These are phyloP conservation scores for Linnemannia hyalina DNA, from an alignment of 192 early-diverging fungal species.

Conservation along the genomic window DNA sequence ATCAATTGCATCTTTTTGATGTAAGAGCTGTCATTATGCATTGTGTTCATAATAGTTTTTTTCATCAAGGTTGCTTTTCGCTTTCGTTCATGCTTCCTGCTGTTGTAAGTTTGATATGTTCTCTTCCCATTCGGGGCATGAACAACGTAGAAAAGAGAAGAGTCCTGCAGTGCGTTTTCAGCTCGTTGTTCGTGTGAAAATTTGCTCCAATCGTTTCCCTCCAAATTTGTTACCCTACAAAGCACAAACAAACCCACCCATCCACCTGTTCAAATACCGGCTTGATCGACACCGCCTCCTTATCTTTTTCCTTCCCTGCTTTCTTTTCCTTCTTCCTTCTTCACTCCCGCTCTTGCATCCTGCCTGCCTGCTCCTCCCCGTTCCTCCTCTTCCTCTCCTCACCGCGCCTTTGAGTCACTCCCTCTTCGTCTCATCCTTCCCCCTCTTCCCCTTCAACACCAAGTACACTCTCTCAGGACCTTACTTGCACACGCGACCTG, in stretches of 20 bases:
- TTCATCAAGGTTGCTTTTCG: background rate
- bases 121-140: background rate
- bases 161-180: background rate
- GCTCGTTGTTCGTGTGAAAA: background rate
- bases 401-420: background rate
- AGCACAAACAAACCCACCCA: too few species aligned
- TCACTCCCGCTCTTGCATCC: background rate
- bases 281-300: background rate
- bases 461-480: background rate
- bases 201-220: background rate
- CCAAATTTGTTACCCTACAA: background rate
- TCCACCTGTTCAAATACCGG: background rate
- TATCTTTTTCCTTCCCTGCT: constrained; percentile 2
- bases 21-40: too few species aligned
- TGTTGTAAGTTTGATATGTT: background rate
- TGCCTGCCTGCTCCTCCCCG: background rate
- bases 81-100: background rate
- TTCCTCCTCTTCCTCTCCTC: background rate
- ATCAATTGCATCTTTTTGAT: too few species aligned
- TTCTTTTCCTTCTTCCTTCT: background rate
- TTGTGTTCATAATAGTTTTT: too few species aligned
- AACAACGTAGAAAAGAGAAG: background rate
- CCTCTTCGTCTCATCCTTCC: background rate
- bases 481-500: background rate
- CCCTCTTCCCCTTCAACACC: background rate